Conservation (phyloP, 129 eudicot species). For the sunflower (Helianthus annuus) region DNA sequence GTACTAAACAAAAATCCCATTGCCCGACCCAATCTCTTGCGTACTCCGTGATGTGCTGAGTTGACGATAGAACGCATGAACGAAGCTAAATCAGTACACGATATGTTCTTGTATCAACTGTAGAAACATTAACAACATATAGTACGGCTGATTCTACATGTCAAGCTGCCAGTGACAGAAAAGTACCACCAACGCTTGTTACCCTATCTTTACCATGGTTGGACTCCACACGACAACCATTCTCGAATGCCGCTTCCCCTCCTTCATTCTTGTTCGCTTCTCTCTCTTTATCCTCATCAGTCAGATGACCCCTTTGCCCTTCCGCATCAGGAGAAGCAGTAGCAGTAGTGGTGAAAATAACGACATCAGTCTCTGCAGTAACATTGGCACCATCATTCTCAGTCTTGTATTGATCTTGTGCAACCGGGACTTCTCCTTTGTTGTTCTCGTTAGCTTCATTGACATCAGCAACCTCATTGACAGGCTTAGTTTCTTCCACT, state of each 20-base stretch:
- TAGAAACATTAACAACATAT: conserved; percentile 33
- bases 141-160: conserved; percentile 38
- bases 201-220: conserved; percentile 29
- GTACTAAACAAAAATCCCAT: no score
- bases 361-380: conserved; percentile 19
- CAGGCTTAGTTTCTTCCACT: conserved; percentile 37
- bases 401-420: conserved; percentile 25
- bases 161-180: conserved; percentile 24
- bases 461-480: conserved; percentile 28
- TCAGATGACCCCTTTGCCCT: conserved; percentile 26
- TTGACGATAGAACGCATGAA: no score
- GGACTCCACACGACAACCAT: conserved; percentile 39
- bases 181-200: conserved; percentile 18
- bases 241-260: conserved; percentile 39
- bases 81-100: no score
- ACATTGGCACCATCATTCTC: conserved; percentile 20
- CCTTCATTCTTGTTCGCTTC: conserved; percentile 19
- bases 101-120: conserved; percentile 42
- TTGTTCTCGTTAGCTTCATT: not conserved
- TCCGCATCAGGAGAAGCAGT: conserved; percentile 14
- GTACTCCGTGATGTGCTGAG: no score
- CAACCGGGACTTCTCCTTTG: conserved; percentile 22
- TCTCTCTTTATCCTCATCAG: conserved; percentile 7
- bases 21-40: no score
- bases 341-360: not conserved